Percentiles rank a stretch among this genome's conserved stretches.
These are phyloP conservation scores for Cornus controversa DNA, from an alignment of 148 eudicot genomes.

Conservation along the genomic window DNA sequence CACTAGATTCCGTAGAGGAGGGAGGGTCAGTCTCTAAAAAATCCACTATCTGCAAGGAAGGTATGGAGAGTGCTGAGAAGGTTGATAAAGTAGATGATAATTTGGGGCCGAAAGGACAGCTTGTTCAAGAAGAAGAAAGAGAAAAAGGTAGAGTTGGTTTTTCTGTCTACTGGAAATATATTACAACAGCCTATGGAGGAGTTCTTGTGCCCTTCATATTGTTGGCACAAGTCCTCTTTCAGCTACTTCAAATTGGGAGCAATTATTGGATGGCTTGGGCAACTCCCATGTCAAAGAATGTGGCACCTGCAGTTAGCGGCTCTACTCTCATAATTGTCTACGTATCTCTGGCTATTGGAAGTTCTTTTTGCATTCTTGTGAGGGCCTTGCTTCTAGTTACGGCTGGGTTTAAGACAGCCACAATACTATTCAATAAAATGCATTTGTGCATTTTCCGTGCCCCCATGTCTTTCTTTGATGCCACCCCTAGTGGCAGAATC, in stretches of 20 bases:
- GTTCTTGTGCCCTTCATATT: slow-evolving; percentile 54
- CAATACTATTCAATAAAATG: too few relatives aligned
- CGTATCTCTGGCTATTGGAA: slow-evolving; percentile 46
- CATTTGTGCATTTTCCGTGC: too few relatives aligned
- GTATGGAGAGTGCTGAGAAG: background rate
- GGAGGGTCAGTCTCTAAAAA: slow-evolving; percentile 7
- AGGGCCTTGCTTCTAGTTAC: slow-evolving; percentile 41
- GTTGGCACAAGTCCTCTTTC: slow-evolving; percentile 45
- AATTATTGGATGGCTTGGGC: slow-evolving; percentile 81
- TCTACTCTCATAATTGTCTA: slow-evolving; percentile 44
- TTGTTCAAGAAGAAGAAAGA: slow-evolving; percentile 68
- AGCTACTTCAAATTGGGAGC: slow-evolving; percentile 53
- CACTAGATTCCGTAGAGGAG: slow-evolving; percentile 33
- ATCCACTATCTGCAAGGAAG: slow-evolving; percentile 9
- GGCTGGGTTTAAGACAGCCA: slow-evolving; percentile 52
- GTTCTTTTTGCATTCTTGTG: slow-evolving; percentile 44
- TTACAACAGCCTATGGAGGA: slow-evolving; percentile 59
- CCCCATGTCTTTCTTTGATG: too few relatives aligned
- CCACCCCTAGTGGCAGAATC: too few relatives aligned
- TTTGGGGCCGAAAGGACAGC: too few relatives aligned
- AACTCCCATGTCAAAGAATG: slow-evolving; percentile 48
- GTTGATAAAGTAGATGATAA: slow-evolving; percentile 19
- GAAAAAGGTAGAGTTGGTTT: slow-evolving; percentile 62
- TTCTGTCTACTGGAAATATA: slow-evolving; percentile 54
- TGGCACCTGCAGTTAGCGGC: slow-evolving; percentile 29